A percentile compares a stretch with the other conserved stretches of the same genome.
Conservation (phyloP, 106 monocot genomes). For the Acanthochlamys bracteata region DNA sequence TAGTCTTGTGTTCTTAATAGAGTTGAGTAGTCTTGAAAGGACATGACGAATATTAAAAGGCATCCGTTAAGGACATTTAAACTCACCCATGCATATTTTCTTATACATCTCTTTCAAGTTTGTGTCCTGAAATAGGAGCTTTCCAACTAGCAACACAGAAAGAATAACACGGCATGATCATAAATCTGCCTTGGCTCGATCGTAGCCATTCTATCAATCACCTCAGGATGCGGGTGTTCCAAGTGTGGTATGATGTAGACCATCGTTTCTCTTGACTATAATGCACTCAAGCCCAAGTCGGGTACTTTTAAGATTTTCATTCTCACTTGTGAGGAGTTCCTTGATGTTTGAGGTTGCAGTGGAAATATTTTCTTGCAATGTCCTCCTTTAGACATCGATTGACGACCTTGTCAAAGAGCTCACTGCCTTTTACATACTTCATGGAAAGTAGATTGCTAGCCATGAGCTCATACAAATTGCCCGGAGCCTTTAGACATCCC, state of each 20-base stretch:
- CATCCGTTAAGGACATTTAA: conserved; percentile 53
- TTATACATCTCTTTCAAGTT: conserved; percentile 61
- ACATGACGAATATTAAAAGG: conserved; percentile 34
- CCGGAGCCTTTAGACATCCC: too few relatives aligned
- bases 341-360: conserved; percentile 64
- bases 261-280: conserved; percentile 26
- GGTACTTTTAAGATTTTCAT: conserved; percentile 60
- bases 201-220: conserved; percentile 51
- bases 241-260: conserved; percentile 58
- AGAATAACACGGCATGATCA: conserved; percentile 64
- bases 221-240: conserved; percentile 67
- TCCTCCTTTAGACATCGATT: conserved; percentile 58
- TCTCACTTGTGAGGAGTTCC: conserved; percentile 55
- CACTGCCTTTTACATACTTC: conserved; percentile 60
- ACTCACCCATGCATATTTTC: conserved; percentile 48
- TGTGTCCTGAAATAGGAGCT: conserved; percentile 48
- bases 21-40: conserved; percentile 36
- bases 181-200: conserved; percentile 50
- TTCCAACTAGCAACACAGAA: conserved; percentile 45
- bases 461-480: conserved; percentile 74
- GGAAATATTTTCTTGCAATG: conserved; percentile 43
- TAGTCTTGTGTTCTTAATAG: conserved; percentile 35
- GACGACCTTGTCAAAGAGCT: conserved; percentile 56
- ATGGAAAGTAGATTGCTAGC: conserved; percentile 75
- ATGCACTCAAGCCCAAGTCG: conserved; percentile 55